These are phyloP conservation scores for Taiozyma onychis DNA, from an alignment of 1,139 yeast genomes.

Conservation along the genomic window DNA sequence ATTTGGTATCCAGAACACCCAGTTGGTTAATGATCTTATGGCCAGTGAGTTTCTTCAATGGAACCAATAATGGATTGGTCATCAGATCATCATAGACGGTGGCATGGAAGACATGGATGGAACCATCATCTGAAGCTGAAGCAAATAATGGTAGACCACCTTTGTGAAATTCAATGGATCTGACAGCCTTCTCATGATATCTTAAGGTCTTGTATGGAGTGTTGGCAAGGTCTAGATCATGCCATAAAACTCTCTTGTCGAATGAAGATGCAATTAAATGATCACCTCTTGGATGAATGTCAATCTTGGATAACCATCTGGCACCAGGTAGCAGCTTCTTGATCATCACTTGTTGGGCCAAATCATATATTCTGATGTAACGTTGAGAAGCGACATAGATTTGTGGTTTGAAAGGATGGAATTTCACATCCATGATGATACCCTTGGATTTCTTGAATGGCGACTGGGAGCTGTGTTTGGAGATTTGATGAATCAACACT, in stretches of 20 bases:
- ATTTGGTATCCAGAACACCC: conserved; percentile 83
- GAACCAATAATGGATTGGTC: conserved; percentile 94
- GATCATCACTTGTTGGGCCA: conserved; percentile 75
- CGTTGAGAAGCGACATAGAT: conserved; percentile 92
- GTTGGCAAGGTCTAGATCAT: conserved; percentile 81
- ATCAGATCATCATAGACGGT: conserved; percentile 93
- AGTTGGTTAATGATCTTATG: conserved; percentile 74
- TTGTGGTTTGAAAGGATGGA: conserved; percentile 96
- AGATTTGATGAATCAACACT: conserved; percentile 87
- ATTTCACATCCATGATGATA: conserved; percentile 89
- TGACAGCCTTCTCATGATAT: conserved; percentile 92
- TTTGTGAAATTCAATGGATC: conserved; percentile 83
- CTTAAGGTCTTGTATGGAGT: conserved; percentile 95
- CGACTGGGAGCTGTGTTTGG: conserved; percentile 94
- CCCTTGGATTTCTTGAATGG: conserved; percentile 95
- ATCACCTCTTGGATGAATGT: conserved; percentile 95
- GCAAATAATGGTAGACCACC: conserved; percentile 82
- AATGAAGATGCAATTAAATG: conserved; percentile 87
- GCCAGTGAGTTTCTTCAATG: conserved; percentile 92
- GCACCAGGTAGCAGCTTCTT: conserved; percentile 94
- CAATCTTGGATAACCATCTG: conserved; percentile 87
- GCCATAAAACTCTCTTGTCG: conserved; percentile 96
- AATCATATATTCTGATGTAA: conserved; percentile 83
- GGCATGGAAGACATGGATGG: conserved; percentile 92
- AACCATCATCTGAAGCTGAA: conserved; percentile 95